Evolutionary conservation across 2,329 filamentous ascomycete genomes (phyloP), one percentile per base, ranked within the genome.

Genomic region (Diaporthe batatas): DNA sequence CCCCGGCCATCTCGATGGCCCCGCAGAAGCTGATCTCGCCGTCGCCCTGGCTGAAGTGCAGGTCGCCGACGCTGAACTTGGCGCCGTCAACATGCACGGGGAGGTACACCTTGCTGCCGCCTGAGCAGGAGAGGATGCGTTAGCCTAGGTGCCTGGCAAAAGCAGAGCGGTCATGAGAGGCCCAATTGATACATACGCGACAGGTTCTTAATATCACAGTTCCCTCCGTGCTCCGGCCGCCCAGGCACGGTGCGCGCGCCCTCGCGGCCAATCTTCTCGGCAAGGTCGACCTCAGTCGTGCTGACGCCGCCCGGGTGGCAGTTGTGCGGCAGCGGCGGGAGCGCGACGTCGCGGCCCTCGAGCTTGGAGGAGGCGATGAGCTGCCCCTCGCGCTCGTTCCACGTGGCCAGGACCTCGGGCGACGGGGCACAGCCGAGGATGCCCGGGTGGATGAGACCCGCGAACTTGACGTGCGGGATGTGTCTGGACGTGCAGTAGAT

Each of bases 1-100:
- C 86, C 6, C 95, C 95, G 0, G 95, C 94, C 93, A 98, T 98
- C 82, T 98, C 95, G 78, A 98, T 98, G 7, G 95, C 95, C 25
- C 93, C 93, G 76, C 93, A 95, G 80, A 95, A 98, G 3, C 91
- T 94, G 73, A 98, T 97, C 80, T 98, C 95, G 8, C 95, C 95
- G 79, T 98, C 95, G 11, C 95, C 95, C 82, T 97, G 93, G 5
- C 90, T 92, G 82, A 96, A 97, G 82, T 97, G 94, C 47, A 97
- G 83, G 80, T 98, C 95, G 16, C 95, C 95, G 0, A 98, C 95
- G 55, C 90, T 93, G 82, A 98, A 98, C 79, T 97, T 97, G 57
- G 95, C 95, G 0, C 95, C 95, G 0, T 88, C 83, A 6, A 98
- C 94, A 78, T 97, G 95, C 0, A 98, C 92, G 0, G 95, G 95